phyloP scores from a whole-genome alignment of 2,329 filamentous ascomycete genomes.

The Colletotrichum spaethianum region DNA sequence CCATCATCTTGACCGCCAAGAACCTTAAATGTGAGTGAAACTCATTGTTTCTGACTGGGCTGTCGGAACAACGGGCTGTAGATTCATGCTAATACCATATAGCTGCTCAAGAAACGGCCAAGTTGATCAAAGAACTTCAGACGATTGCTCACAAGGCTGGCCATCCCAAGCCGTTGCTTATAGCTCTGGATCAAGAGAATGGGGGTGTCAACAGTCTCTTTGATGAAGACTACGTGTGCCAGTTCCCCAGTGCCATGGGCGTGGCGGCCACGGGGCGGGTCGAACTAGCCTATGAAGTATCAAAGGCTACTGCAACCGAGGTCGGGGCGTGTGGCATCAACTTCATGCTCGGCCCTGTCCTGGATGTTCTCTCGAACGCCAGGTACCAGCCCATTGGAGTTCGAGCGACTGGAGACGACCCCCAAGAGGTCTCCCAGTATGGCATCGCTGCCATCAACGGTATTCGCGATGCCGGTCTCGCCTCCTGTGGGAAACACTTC shows the following conservation, averaged over 20 bases:
- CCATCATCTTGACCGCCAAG: slow-evolving; percentile 86
- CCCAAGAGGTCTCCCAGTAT: slow-evolving; percentile 94
- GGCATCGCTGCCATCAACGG: slow-evolving; percentile 92
- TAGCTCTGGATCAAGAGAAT: slow-evolving; percentile 97
- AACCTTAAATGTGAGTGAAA: slow-evolving; percentile 81
- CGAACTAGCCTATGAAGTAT: slow-evolving; percentile 89
- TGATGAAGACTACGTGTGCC: slow-evolving; percentile 94
- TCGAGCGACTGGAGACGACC: slow-evolving; percentile 90
- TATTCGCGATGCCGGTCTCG: slow-evolving; percentile 90
- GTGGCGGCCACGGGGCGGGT: slow-evolving; percentile 91
- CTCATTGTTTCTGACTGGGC: background rate
- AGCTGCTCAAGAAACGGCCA: slow-evolving; percentile 93
- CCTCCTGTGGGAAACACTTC: slow-evolving; percentile 95
- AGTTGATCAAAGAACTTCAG: slow-evolving; percentile 91
- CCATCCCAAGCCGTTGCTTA: slow-evolving; percentile 89
- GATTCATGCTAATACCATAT: slow-evolving; percentile 39
- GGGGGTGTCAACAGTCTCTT: slow-evolving; percentile 97
- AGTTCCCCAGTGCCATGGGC: slow-evolving; percentile 98
- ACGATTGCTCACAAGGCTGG: slow-evolving; percentile 92
- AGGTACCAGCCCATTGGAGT: slow-evolving; percentile 93
- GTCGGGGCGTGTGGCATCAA: slow-evolving; percentile 95
- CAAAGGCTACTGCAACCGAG: slow-evolving; percentile 93
- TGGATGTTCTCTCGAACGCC: slow-evolving; percentile 95
- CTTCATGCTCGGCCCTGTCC: slow-evolving; percentile 91
- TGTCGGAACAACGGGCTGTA: slow-evolving; percentile 7